Conservation (phyloP, 2,329 filamentous ascomycete species). For the Apiospora sp. region DNA sequence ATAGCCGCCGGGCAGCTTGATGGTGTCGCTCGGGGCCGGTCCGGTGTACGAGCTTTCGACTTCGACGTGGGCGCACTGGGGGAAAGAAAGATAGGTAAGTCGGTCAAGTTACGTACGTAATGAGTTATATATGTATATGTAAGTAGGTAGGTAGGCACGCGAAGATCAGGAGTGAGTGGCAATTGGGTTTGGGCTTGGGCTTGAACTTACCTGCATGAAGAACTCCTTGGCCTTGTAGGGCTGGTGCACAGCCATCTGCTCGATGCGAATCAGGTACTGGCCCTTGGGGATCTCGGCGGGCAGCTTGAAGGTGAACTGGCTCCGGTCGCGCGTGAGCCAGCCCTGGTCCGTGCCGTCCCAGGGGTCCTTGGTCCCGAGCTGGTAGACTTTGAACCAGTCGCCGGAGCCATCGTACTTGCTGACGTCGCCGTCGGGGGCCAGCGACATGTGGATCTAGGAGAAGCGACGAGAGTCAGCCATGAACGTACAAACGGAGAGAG, state of each 20-base stretch:
- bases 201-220: not conserved
- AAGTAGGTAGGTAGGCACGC: too few relatives aligned
- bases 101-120: not conserved
- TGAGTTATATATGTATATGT: too few relatives aligned
- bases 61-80: slow-evolving; percentile 20
- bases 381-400: slow-evolving; percentile 22
- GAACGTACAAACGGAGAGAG: not conserved
- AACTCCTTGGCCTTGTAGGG: slow-evolving; percentile 23
- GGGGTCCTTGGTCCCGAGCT: slow-evolving; percentile 17
- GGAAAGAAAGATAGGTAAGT: not conserved
- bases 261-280: slow-evolving; percentile 23
- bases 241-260: slow-evolving; percentile 21
- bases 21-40: not conserved
- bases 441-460: slow-evolving; percentile 4
- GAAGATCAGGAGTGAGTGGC: too few relatives aligned
- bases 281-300: slow-evolving; percentile 20
- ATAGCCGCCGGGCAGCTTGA: slow-evolving; percentile 19
- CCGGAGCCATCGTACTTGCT: slow-evolving; percentile 16
- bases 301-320: slow-evolving; percentile 7
- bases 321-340: slow-evolving; percentile 11
- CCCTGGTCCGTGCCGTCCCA: slow-evolving; percentile 22
- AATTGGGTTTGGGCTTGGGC: not conserved
- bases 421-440: slow-evolving; percentile 17
- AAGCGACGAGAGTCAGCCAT: not conserved
- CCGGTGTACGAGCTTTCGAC: slow-evolving; percentile 7